Evolutionary conservation across 2,329 filamentous ascomycete genomes (phyloP), one percentile per base, ranked within the genome.

Genomic region (Leptographium lundbergii): DNA sequence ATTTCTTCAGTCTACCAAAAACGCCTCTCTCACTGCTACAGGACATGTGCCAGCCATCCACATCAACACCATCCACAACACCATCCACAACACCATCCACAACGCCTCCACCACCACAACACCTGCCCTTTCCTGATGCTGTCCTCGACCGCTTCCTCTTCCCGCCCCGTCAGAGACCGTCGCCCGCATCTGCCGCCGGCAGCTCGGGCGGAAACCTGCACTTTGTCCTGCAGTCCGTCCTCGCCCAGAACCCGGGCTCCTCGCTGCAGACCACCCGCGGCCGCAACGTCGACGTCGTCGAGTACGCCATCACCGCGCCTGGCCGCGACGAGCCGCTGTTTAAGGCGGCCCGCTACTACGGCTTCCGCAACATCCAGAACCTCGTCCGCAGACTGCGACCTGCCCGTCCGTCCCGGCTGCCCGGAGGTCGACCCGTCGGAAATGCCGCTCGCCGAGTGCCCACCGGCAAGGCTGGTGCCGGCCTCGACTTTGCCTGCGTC

Each of bases 351-450:
- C 85, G 94, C 57, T 99, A 92, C 72, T 99, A 99, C 70, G 94
- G 94, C 6, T 99, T 99, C 77, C 82, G 94, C 57, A 99, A 99
- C 68, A 99, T 99, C 63, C 94, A 97, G 71, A 99, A 99, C 68
- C 81, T 99, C 6, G 94, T 99, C 19, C 85, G 94, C n/a, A 85
- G 87, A 62, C 74, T 99, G 54, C 95, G 95, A 70, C 94, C 94
- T 0, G 82, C 87, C 0, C 85, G 82, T 60, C 77, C 81, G 6
- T 92, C 88, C 51, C 83, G 88, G 59, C 86, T 96, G 75, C 89
- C 91, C 1, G 91, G 90, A 1, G 88, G 84, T 2, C 86, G 78
- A 62, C 78, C 80, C 0, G 77, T 81, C 53, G 81, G 78, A 1
- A 79, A 76, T 57, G 80, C 77, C 57, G 80, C 75, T 51, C 79